Evolutionary conservation across 768 basidiomycete genomes (phyloP), one percentile per base, ranked within the genome.

Genomic region (Cyathus striatus): DNA sequence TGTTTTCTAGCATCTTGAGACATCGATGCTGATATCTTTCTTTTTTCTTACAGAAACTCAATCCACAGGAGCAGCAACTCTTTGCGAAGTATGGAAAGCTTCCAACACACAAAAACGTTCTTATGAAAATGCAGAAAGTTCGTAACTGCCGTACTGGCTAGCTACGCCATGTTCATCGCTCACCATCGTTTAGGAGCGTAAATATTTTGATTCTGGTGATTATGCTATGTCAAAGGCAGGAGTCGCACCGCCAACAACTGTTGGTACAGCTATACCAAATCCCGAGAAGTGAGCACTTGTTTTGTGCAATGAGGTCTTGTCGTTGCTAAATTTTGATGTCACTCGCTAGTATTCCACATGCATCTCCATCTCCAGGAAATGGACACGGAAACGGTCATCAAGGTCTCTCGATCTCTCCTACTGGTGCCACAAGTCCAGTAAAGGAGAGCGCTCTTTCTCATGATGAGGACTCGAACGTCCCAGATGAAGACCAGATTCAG

Each of bases 191-290:
- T 53, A 97, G 94, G 95, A 99, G 59, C 89, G 96, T 57, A 98
- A 98, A 67, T 99, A 92, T 70, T 99, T 99, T 63, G 96, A 98
- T 68, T 98, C 95, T 43, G 96, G 96, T 45, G 96, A 99, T 63
- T 98, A 98, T 58, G 94, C 94, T 23, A 73, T 99, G 51, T 92
- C 91, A 40, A 97, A 98, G 64, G 96, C 96, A 2, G 88, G 96
- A 21, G 83, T 86, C 37, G 75, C 85, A n/a, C 84, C 90, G 38
- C 89, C 90, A 62, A 88, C 76, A 49, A 75, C 81, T 2, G 91
- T 97, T 43, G 96, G 96, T 22, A 98, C 94, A 6, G 90, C 92
- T 25, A 97, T 97, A 51, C 95, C 96, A n/a, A 93, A 89, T 63
- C 94, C 96, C 22, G 90, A 97, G 67, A 90, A 90, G 93, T 95